phyloP scores from a whole-genome alignment of 371 early-diverging fungal genomes.

The Mortierella sp. region DNA sequence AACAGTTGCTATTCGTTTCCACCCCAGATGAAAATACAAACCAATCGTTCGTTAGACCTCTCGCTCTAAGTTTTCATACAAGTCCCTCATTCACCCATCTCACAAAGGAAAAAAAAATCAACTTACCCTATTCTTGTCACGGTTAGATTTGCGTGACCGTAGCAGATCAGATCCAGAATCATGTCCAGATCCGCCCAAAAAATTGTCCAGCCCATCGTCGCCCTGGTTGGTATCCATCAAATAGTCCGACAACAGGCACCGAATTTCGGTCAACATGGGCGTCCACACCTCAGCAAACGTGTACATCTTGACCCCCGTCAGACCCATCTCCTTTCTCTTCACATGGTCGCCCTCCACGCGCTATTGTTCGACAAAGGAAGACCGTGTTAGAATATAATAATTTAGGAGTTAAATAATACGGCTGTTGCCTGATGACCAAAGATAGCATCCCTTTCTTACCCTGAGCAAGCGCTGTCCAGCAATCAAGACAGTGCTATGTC shows the following conservation, averaged over 20 bases:
- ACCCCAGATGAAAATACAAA: not conserved
- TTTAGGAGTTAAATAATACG: no score
- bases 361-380: conserved; percentile 13
- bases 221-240: conserved; percentile 60
- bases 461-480: conserved; percentile 53
- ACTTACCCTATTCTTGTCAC: conserved; percentile 50
- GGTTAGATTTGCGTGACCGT: conserved; percentile 34
- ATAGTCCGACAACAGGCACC: conserved; percentile 77
- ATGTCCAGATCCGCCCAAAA: conserved; percentile 27
- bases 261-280: conserved; percentile 73
- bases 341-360: conserved; percentile 41
- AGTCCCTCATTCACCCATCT: no score
- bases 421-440: not conserved
- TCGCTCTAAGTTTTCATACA: no score
- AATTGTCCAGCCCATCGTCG: conserved; percentile 36
- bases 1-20: conserved; percentile 40
- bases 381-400: no score
- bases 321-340: conserved; percentile 36
- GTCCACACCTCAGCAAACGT: conserved; percentile 73
- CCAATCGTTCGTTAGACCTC: not conserved
- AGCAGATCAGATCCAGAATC: conserved; percentile 42
- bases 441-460: conserved; percentile 20
- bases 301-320: conserved; percentile 56
- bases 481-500: conserved; percentile 78
- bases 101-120: not conserved